Base-by-base conservation (phyloP, 257 asterid genomes). In the Catharanthus roseus region DNA sequence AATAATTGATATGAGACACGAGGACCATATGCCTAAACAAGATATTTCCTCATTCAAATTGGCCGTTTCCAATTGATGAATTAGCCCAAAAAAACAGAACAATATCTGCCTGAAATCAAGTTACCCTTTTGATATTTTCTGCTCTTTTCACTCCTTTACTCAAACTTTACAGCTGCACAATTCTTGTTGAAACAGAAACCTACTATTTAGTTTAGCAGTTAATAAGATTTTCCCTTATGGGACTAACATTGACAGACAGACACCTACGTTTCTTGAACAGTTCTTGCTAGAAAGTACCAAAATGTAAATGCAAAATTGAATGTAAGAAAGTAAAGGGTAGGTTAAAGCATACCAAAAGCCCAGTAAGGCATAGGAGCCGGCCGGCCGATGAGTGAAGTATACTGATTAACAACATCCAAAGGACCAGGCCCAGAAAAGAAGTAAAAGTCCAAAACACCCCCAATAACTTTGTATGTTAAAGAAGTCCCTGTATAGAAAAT, bases 351-450 rank as follows among this genome's bases (percentile, higher is more conserved):
- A 95, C 99, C 99, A 66, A 95, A 80, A 76, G 97, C 82, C 99
- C 99, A 95, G 75, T 89, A 95, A 5, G 99, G 99, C 98, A 95
- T 95, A 2, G 99, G 80, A 19, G 98, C 98, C 13, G 99, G 99
- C 38, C 98, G 77, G 64, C 99, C 99, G 4, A 88, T 79, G 29
- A 95, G 77, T 12, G 79, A 58, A 33, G 98, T 95, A 49, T 95
- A 95, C 83, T 95, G 98, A 73, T 95, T 96, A 65, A 95, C 90
- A 44, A 95, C 97, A 12, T 71, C 88, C 67, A 95, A 68, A n/a
- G 99, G 99, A 29, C 92, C 70, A 0, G 96, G 89, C 1, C 99
- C 98, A n/a, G 96, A 69, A 41, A 95, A 95, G 90, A 95, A 91
- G 83, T 85, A 89, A 85, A 91, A 71, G 86, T 95, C 99, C 36